A percentile compares a stretch with the other conserved stretches of the same genome.
These are phyloP conservation scores for Boletus insuetus DNA, from an alignment of 768 basidiomycete species.

Conservation along the genomic window DNA sequence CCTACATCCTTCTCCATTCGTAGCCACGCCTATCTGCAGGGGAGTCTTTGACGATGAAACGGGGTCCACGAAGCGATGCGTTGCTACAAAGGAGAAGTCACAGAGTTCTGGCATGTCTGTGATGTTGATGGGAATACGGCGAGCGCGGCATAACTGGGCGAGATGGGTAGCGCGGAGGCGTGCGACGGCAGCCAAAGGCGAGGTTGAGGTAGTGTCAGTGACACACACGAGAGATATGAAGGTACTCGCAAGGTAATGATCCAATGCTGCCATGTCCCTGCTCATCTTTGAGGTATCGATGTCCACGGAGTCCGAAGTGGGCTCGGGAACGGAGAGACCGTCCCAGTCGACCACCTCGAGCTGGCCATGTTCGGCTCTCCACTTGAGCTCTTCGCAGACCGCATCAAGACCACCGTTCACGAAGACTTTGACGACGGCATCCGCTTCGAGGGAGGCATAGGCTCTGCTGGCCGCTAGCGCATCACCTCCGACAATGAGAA, in stretches of 20 bases:
- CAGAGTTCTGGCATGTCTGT: slow-evolving; percentile 84
- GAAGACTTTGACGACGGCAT: slow-evolving; percentile 66
- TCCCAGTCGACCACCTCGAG: slow-evolving; percentile 59
- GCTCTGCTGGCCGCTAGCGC: slow-evolving; percentile 81
- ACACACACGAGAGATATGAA: slow-evolving; percentile 64
- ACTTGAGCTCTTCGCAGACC: slow-evolving; percentile 71
- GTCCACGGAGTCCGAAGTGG: slow-evolving; percentile 9
- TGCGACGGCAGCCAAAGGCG: slow-evolving; percentile 33
- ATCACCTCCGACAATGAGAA: slow-evolving; percentile 77
- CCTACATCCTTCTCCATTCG: slow-evolving; percentile 89
- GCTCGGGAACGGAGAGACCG: slow-evolving; percentile 36
- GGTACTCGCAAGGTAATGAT: slow-evolving; percentile 39
- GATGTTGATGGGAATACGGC: slow-evolving; percentile 77
- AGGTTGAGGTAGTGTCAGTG: slow-evolving; percentile 67
- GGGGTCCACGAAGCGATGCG: slow-evolving; percentile 72
- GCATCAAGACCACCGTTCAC: slow-evolving; percentile 43
- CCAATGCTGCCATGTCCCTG: slow-evolving; percentile 45
- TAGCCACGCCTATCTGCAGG: slow-evolving; percentile 80
- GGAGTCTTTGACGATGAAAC: slow-evolving; percentile 44
- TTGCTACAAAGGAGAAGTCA: slow-evolving; percentile 85
- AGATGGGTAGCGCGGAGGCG: slow-evolving; percentile 57
- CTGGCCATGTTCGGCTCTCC: slow-evolving; percentile 56
- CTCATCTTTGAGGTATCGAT: slow-evolving; percentile 13
- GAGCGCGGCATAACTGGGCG: slow-evolving; percentile 49
- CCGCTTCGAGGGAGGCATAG: slow-evolving; percentile 79